A percentile compares a stretch with the other conserved stretches of the same genome.
Conservation (phyloP, 2,329 filamentous ascomycete species). For the Calonectria honghensis region DNA sequence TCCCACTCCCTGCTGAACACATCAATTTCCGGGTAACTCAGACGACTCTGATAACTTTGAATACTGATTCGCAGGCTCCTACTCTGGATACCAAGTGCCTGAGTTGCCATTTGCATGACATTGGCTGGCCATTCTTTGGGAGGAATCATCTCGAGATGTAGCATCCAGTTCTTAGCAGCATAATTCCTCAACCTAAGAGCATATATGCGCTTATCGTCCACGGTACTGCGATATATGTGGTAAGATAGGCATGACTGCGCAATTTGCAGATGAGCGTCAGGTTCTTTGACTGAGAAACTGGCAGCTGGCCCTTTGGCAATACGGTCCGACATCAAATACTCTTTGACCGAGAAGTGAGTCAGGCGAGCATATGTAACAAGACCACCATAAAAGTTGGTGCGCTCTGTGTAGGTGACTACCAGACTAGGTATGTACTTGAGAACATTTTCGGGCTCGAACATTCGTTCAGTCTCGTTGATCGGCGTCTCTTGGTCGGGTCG, state of each 20-base stretch:
- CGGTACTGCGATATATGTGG: neutral
- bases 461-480: neutral
- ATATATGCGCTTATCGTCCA: neutral
- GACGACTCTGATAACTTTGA: no score
- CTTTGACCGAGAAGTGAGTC: neutral
- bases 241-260: neutral
- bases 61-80: neutral
- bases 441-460: neutral
- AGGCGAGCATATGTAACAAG: neutral
- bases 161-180: neutral
- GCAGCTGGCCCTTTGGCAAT: neutral
- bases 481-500: neutral
- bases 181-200: neutral
- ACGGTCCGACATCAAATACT: neutral
- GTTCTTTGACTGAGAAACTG: neutral
- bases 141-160: neutral
- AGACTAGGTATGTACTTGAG: neutral
- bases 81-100: neutral
- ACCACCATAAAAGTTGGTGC: no score
- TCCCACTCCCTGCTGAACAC: no score
- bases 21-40: no score
- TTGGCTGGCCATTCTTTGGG: neutral
- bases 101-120: neutral
- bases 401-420: neutral
- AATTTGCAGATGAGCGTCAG: neutral